phyloP scores from a whole-genome alignment of 192 early-diverging fungal genomes.

The Linnemannia zychae region DNA sequence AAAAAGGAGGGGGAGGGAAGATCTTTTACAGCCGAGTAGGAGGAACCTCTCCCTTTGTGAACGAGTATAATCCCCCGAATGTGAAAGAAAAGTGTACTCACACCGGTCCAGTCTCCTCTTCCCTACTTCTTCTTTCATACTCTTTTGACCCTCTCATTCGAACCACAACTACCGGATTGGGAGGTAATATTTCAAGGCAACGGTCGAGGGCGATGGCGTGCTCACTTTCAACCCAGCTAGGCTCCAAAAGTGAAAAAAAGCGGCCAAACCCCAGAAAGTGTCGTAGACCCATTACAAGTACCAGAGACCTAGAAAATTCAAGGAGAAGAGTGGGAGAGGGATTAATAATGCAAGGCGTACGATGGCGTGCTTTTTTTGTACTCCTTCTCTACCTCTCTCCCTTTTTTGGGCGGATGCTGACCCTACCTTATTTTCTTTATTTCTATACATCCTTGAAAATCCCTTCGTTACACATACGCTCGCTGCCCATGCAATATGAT shows the following conservation, averaged over 20 bases:
- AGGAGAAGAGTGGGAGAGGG: not conserved
- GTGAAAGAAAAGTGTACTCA: not conserved
- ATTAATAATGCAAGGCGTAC: not conserved
- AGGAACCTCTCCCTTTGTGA: not conserved
- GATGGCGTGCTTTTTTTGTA: conserved; percentile 31
- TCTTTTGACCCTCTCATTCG: not conserved
- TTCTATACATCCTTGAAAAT: not conserved
- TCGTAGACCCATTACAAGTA: not conserved
- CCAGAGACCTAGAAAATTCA: no score
- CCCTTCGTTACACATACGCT: not conserved
- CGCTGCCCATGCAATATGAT: not conserved
- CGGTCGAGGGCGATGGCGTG: conserved; percentile 12
- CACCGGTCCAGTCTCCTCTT: not conserved
- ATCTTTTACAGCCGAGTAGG: not conserved
- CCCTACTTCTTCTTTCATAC: not conserved
- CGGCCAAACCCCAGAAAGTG: not conserved
- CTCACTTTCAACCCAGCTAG: conserved; percentile 15
- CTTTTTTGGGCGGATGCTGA: not conserved
- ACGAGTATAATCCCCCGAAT: no score
- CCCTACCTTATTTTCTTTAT: not conserved
- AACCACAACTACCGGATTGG: not conserved
- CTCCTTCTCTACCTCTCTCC: not conserved
- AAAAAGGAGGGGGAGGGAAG: not conserved
- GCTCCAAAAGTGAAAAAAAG: not conserved
- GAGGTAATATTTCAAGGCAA: no score